Conservation (phyloP, 257 asterid species). For the Cordia subcordata region DNA sequence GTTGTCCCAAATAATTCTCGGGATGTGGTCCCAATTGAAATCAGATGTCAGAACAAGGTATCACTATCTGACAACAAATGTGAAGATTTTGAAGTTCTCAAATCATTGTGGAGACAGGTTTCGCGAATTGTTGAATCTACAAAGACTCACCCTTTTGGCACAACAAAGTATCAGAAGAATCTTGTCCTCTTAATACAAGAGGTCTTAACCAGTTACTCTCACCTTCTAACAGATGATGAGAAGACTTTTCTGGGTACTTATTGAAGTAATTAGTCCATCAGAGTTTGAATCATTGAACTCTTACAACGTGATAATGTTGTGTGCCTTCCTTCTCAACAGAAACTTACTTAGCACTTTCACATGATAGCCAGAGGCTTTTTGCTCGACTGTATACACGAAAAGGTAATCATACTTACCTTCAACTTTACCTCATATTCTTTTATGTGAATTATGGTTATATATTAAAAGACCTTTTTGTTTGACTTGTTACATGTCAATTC, state of each 20-base stretch:
- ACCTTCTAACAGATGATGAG: conserved; percentile 62
- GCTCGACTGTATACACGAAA: conserved; percentile 81
- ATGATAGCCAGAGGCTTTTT: conserved; percentile 82
- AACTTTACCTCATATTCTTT: not conserved
- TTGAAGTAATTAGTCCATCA: conserved; percentile 5
- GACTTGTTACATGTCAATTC: too few species aligned
- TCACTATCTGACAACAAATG: conserved; percentile 23
- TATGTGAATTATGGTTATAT: not conserved
- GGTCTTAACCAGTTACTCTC: conserved; percentile 55
- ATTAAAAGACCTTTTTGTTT: too few species aligned
- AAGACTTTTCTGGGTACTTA: conserved; percentile 67
- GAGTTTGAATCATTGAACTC: not conserved
- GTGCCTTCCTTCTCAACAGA: conserved; percentile 43
- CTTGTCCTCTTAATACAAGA: conserved; percentile 62
- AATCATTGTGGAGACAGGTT: conserved; percentile 52
- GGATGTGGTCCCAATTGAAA: conserved; percentile 65
- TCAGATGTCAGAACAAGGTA: conserved; percentile 40
- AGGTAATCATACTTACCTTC: conserved; percentile 35
- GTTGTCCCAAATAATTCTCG: conserved; percentile 57
- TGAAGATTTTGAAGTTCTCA: conserved; percentile 36
- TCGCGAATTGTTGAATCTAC: conserved; percentile 44
- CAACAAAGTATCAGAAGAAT: conserved; percentile 62
- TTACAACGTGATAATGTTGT: not conserved
- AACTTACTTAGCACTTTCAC: conserved; percentile 59
- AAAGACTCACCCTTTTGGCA: conserved; percentile 45